These are phyloP conservation scores for Symbiodinium natans DNA, from an alignment of 73 alveolate genomes.

Conservation along the genomic window DNA sequence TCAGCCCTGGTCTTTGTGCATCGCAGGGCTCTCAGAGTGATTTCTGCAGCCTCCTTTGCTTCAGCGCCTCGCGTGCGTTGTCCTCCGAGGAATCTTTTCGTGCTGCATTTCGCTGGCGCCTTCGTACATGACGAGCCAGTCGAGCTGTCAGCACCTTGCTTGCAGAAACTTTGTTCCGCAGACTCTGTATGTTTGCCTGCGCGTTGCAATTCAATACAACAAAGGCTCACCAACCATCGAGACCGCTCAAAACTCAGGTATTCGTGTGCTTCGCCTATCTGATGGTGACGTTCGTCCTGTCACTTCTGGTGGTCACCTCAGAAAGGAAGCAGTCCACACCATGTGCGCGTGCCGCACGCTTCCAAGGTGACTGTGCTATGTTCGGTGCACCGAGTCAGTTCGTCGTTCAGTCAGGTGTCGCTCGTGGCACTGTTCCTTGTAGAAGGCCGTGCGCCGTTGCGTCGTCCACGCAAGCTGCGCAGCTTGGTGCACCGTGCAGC, in stretches of 20 bases:
- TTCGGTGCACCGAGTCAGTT: not conserved
- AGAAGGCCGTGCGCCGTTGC: not conserved
- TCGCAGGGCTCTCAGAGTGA: not conserved
- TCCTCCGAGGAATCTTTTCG: not conserved
- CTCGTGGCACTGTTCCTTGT: not conserved
- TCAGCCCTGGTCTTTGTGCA: not conserved
- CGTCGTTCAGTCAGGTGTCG: not conserved
- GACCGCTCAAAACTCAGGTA: not conserved
- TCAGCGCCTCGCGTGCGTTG: not conserved
- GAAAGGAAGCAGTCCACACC: not conserved
- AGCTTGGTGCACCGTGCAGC: no score
- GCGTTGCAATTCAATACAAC: no score
- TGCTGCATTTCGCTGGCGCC: not conserved
- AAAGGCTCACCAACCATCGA: no score
- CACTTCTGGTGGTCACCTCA: not conserved
- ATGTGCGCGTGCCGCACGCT: no score
- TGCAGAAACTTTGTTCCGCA: no score
- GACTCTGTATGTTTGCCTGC: no score
- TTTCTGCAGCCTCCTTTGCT: not conserved
- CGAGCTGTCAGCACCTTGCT: not conserved
- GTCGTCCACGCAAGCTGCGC: no score
- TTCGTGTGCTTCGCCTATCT: not conserved
- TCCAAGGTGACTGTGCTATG: not conserved
- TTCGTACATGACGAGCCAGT: not conserved
- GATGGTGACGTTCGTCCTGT: not conserved